phyloP scores from a whole-genome alignment of 2,329 filamentous ascomycete species.

The Aspergillus proliferans region DNA sequence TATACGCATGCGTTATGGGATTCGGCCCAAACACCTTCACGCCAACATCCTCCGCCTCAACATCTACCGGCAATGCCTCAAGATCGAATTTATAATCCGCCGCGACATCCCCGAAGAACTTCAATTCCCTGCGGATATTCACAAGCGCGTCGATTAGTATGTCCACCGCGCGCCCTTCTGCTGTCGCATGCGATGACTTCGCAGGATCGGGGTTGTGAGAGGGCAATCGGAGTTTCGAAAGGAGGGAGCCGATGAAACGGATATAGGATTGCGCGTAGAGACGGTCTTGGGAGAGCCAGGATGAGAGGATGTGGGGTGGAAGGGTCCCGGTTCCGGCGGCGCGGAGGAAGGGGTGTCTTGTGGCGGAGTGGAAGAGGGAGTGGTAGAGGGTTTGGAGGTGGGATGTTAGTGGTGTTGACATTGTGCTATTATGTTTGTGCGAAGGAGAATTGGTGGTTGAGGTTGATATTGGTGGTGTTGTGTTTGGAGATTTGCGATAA shows the following conservation, averaged over 20 bases:
- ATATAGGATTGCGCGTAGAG: constrained; percentile 67
- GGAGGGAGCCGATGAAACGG: constrained; percentile 58
- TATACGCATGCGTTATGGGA: constrained; percentile 48
- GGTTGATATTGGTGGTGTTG: constrained; percentile 2
- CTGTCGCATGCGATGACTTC: constrained; percentile 23
- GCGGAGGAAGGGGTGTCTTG: constrained; percentile 60
- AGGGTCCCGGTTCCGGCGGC: constrained; percentile 59
- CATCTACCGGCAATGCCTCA: constrained; percentile 27
- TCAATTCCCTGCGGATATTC: constrained; percentile 61
- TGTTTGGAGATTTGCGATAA: constrained; percentile 3
- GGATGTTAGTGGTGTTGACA: constrained; percentile 45
- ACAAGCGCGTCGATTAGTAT: constrained; percentile 59
- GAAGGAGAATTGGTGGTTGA: neutral
- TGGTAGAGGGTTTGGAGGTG: constrained; percentile 50
- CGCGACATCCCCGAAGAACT: constrained; percentile 62
- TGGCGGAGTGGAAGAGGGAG: constrained; percentile 49
- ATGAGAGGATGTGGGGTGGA: constrained; percentile 49
- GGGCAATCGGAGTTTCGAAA: constrained; percentile 54
- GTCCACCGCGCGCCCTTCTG: constrained; percentile 54
- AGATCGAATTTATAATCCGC: constrained; percentile 54
- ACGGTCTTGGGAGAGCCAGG: constrained; percentile 67
- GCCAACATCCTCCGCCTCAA: neutral
- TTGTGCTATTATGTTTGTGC: constrained; percentile 9
- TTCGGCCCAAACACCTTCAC: constrained; percentile 20
- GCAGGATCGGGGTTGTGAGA: constrained; percentile 26